phyloP scores from a whole-genome alignment of 495 filamentous ascomycete genomes.

The Gamarada debralockiae region DNA sequence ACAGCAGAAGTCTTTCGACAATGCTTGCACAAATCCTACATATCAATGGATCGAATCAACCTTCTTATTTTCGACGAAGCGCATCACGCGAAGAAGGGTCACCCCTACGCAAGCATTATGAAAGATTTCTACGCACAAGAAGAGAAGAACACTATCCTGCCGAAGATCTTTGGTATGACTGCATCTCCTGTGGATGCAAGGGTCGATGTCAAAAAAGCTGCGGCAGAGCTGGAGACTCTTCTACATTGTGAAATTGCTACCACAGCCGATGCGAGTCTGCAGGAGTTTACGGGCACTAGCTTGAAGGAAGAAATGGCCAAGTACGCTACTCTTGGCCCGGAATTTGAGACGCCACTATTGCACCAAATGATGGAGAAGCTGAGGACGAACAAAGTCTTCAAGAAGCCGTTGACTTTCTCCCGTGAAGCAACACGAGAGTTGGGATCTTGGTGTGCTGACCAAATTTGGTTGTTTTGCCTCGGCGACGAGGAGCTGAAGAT shows the following conservation, averaged over 20 bases:
- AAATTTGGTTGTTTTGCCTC: conserved; percentile 71
- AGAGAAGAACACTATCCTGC: conserved; percentile 42
- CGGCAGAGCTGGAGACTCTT: conserved; percentile 72
- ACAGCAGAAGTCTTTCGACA: conserved; percentile 83
- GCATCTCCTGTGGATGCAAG: conserved; percentile 92
- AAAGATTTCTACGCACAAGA: conserved; percentile 71
- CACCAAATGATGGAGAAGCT: conserved; percentile 50
- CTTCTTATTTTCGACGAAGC: conserved; percentile 95
- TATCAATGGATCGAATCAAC: conserved; percentile 82
- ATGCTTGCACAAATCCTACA: conserved; percentile 75
- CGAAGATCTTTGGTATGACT: conserved; percentile 94
- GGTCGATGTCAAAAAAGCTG: conserved; percentile 63
- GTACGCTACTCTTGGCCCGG: conserved; percentile 48
- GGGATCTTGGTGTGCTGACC: conserved; percentile 84
- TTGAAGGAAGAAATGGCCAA: conserved; percentile 51
- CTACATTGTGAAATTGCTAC: conserved; percentile 83
- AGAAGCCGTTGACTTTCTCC: conserved; percentile 54
- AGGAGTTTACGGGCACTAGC: conserved; percentile 56
- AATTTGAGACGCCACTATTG: conserved; percentile 63
- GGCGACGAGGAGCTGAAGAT: conserved; percentile 60
- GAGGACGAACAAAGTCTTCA: conserved; percentile 53
- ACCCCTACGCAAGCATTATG: conserved; percentile 89
- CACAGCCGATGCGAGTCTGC: conserved; percentile 57
- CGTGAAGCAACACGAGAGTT: conserved; percentile 61
- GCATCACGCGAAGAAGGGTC: conserved; percentile 93